Evolutionary conservation across 345 rosid species (phyloP), one percentile per base, ranked within the genome.

Genomic region (Arabidopsis arenosa): DNA sequence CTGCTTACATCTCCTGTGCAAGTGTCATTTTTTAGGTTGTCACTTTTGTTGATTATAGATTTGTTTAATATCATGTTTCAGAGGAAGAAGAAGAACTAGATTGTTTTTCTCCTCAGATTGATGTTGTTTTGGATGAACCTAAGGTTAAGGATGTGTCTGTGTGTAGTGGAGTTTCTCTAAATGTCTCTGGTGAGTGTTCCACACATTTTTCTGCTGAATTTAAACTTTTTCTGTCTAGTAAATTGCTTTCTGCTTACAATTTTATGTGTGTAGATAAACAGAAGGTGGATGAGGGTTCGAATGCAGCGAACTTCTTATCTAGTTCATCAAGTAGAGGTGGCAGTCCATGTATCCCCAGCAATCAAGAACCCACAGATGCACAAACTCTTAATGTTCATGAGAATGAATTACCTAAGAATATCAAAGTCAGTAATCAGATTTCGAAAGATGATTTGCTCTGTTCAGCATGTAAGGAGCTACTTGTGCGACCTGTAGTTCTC

Each of bases 401-500:
- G 15, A 74, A 58, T 9, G 79, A 64, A 15, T 57, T 43, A 2
- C 65, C 35, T 68, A 52, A 45, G 58, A 49, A 17, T 40, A 28
- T 21, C 18, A 32, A 48, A 21, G 62, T 9, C 30, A 60, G 65
- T 72, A 79, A 75, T 79, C 70, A 67, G 65, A 44, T 90, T 67
- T 83, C 87, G 21, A 63, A 66, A 75, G 75, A 71, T 11, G 94
- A 90, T 80, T 83, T 84, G 72, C 84, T 81, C n/a, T 91, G 97
- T 80, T 9, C 77, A 55, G 82, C 86, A 49, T 93, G 97, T 88
- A 85, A 85, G 72, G 84, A 90, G 68, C 69, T 91, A 66, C 87
- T 87, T 14, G 75, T 83, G 58, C 83, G 56, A 63, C 93, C 97
- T 0, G 83, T 88, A 36, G 87, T 77, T 68, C 93, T 91, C 75